Evolutionary conservation across 352 stramenopile species (phyloP).

Genomic region (Phytophthora agathidicida): DNA sequence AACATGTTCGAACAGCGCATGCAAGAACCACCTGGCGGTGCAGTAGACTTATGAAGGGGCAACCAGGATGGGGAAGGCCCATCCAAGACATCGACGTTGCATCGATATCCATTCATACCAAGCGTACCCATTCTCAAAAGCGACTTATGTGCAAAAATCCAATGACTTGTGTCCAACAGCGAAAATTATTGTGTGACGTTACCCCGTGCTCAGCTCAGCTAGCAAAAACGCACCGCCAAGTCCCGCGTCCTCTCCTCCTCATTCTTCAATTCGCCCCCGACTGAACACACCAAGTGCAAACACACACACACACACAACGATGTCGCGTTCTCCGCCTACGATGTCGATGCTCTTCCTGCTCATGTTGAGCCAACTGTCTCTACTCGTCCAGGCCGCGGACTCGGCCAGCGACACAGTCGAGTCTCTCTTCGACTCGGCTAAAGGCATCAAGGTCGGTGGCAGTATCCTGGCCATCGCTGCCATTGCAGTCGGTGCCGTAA

Average conservation of each 20-base stretch:
- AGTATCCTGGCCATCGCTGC: conserved; percentile 44
- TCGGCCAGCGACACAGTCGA: conserved; percentile 43
- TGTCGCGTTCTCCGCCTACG: conserved; percentile 16
- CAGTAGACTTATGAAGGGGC: conserved; percentile 19
- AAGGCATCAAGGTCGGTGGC: conserved; percentile 40
- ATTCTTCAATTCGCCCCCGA: conserved; percentile 36
- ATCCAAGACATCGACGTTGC: not conserved
- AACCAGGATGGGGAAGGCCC: conserved; percentile 18
- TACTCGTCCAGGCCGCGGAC: conserved; percentile 18
- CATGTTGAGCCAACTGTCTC: conserved; percentile 22
- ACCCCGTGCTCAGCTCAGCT: conserved; percentile 13
- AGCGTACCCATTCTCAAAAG: conserved; percentile 16
- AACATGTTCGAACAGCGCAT: conserved; percentile 21
- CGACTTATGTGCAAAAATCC: conserved; percentile 30
- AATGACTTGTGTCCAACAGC: conserved; percentile 25
- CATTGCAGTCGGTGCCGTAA: conserved; percentile 36
- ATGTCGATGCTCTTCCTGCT: conserved; percentile 35
- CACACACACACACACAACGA: conserved; percentile 3
- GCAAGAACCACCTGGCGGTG: conserved; percentile 11
- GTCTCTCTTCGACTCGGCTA: conserved; percentile 49
- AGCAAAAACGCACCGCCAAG: conserved; percentile 12
- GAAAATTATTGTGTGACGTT: conserved; percentile 7
- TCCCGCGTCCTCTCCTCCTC: conserved; percentile 5
- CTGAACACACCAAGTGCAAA: conserved; percentile 2
- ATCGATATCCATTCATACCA: conserved; percentile 8